Evolutionary conservation across 1,284 basidiomycete genomes (phyloP).

Genomic region (Abortiporus biennis): DNA sequence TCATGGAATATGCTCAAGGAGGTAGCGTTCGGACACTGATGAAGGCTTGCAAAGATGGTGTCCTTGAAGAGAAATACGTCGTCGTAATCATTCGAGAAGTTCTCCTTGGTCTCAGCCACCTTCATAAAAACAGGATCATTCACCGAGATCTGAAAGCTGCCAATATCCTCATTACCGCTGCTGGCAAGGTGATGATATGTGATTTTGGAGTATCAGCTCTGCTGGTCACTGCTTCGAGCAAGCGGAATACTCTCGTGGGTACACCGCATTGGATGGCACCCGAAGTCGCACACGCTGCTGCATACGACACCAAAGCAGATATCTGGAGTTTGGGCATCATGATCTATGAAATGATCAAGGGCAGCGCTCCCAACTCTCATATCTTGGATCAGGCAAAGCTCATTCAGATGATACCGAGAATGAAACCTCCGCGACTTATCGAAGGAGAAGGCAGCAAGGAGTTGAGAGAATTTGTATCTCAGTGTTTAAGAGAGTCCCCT

Average conservation of each 20-base stretch:
- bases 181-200: slow-evolving; percentile 88
- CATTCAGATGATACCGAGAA: slow-evolving; percentile 86
- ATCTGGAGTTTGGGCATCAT: slow-evolving; percentile 97
- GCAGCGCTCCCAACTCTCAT: slow-evolving; percentile 87
- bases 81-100: slow-evolving; percentile 89
- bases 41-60: slow-evolving; percentile 77
- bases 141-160: slow-evolving; percentile 97
- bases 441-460: slow-evolving; percentile 80
- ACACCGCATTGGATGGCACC: slow-evolving; percentile 99
- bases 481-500: slow-evolving; percentile 84
- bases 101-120: slow-evolving; percentile 78
- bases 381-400: slow-evolving; percentile 81
- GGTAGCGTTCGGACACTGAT: slow-evolving; percentile 91
- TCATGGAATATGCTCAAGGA: slow-evolving; percentile 97
- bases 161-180: slow-evolving; percentile 85
- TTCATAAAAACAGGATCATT: slow-evolving; percentile 93
- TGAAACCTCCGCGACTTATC: slow-evolving; percentile 75
- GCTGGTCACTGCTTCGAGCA: slow-evolving; percentile 80
- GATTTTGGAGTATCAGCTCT: slow-evolving; percentile 98
- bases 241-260: slow-evolving; percentile 91
- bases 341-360: slow-evolving; percentile 92
- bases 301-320: slow-evolving; percentile 94
- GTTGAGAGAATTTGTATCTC: slow-evolving; percentile 85
- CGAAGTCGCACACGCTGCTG: slow-evolving; percentile 85
- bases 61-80: slow-evolving; percentile 87